A percentile compares a stretch with the other conserved stretches of the same genome.
These are phyloP conservation scores for Debaryomycetaceae sp. DNA, from an alignment of 1,139 yeast species.

Conservation along the genomic window DNA sequence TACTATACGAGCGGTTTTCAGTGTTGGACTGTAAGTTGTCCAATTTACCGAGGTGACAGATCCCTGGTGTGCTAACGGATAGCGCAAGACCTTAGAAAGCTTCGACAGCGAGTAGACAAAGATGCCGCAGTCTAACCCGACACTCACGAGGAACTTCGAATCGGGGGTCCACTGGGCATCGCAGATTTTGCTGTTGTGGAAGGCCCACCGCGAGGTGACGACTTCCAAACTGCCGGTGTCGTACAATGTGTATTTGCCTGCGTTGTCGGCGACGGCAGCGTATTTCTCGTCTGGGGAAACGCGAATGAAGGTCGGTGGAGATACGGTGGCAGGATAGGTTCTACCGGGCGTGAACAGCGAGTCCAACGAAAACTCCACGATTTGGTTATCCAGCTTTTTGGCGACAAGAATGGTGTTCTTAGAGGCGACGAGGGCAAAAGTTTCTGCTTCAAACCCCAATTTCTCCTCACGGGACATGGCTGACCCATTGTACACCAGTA, in stretches of 20 bases:
- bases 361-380: conserved; percentile 24
- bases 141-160: conserved; percentile 70
- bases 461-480: conserved; percentile 17
- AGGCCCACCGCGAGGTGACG: conserved; percentile 91
- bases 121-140: conserved; percentile 79
- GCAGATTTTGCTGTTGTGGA: conserved; percentile 80
- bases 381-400: conserved; percentile 38
- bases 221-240: conserved; percentile 51
- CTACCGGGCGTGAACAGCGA: conserved; percentile 11
- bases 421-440: conserved; percentile 23
- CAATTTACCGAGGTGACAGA: conserved; percentile 79
- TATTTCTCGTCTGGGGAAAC: conserved; percentile 68
- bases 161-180: conserved; percentile 77
- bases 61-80: conserved; percentile 79
- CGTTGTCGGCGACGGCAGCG: conserved; percentile 80
- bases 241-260: conserved; percentile 79
- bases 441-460: conserved; percentile 39
- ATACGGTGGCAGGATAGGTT: conserved; percentile 49
- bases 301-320: conserved; percentile 59
- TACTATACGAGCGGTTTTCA: conserved; percentile 40
- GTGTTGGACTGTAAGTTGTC: conserved; percentile 38
- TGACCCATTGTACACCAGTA: conserved; percentile 33
- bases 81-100: conserved; percentile 75
- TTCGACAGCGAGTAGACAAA: conserved; percentile 73
- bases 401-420: conserved; percentile 47